Conservation (phyloP, 83 land plant species). For the Thuja plicata region DNA sequence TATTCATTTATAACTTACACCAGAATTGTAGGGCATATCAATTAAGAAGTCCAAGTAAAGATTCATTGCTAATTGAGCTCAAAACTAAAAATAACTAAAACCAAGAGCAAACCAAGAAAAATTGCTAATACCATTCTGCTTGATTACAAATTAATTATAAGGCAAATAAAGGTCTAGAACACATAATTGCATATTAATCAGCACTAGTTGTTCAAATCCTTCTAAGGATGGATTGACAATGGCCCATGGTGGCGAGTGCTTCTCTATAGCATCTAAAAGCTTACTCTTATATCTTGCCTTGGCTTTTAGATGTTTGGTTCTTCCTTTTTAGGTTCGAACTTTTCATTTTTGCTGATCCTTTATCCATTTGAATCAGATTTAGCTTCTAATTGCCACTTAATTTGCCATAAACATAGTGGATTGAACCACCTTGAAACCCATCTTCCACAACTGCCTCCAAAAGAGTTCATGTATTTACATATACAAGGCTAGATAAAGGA, state of each 20-base stretch:
- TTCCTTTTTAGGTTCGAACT: neutral
- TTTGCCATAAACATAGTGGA: neutral
- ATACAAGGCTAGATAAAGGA: neutral
- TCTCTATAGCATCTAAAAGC: neutral
- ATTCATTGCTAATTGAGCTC: no score
- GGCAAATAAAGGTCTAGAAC: no score
- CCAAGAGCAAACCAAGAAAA: no score
- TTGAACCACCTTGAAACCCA: neutral
- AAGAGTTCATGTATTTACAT: neutral
- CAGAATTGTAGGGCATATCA: no score
- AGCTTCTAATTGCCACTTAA: neutral
- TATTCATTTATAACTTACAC: no score
- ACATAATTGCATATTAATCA: no score
- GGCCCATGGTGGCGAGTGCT: neutral
- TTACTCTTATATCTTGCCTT: neutral
- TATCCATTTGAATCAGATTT: neutral
- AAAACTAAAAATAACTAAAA: no score
- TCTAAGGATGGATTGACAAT: neutral
- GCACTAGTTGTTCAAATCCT: neutral
- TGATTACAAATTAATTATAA: no score
- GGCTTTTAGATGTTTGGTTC: neutral
- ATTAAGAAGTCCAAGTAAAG: no score
- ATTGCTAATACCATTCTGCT: no score
- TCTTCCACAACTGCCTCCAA: neutral
- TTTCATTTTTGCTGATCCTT: neutral